phyloP scores from a whole-genome alignment of 202 grass and related monocot species.

The Schoenoplectus tabernaemontani region DNA sequence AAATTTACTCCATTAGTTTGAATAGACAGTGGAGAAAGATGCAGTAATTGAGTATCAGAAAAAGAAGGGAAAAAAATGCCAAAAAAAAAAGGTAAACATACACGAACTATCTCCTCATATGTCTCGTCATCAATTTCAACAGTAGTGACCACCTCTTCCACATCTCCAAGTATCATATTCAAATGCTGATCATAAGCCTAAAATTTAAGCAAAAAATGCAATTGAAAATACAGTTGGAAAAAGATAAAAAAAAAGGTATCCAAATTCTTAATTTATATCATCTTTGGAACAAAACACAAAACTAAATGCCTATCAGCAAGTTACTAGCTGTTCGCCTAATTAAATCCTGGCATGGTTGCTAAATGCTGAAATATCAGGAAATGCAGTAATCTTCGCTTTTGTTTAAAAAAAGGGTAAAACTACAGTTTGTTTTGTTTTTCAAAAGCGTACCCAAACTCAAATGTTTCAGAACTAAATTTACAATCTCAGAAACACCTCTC shows the following conservation, averaged over 20 bases:
- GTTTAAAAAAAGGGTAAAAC: neutral
- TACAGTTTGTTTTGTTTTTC: neutral
- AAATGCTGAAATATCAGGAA: neutral
- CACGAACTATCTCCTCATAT: slow-evolving; percentile 97
- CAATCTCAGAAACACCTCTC: neutral
- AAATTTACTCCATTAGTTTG: neutral
- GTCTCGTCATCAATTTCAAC: slow-evolving; percentile 98
- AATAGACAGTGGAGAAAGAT: neutral
- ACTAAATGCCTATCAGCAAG: neutral
- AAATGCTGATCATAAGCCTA: slow-evolving; percentile 98
- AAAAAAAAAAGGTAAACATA: slow-evolving; percentile 28
- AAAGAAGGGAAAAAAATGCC: neutral
- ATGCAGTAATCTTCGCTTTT: neutral
- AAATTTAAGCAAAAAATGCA: slow-evolving; percentile 4
- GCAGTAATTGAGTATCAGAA: neutral
- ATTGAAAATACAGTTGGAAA: neutral
- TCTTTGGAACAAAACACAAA: neutral
- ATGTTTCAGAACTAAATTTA: neutral
- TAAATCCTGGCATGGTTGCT: neutral
- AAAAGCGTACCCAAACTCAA: neutral
- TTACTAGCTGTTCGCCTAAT: neutral
- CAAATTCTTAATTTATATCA: neutral
- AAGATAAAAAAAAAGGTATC: neutral
- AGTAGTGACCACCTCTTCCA: slow-evolving; percentile 90
- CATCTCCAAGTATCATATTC: slow-evolving; percentile 99